Base-by-base conservation (phyloP, 2,329 filamentous ascomycete species). In the Colletotrichum tropicale region DNA sequence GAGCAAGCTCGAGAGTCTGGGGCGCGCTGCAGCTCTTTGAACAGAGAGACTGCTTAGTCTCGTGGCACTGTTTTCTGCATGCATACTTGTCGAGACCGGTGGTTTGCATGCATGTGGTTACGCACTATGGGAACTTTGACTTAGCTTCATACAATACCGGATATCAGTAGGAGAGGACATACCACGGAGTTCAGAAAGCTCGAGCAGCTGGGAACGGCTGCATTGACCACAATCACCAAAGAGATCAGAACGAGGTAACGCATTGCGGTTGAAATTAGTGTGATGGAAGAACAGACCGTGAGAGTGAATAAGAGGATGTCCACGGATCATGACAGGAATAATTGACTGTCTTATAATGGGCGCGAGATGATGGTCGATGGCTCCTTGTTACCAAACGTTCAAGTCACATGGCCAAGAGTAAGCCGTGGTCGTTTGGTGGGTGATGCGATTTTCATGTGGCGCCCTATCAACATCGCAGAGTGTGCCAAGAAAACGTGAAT, bases 281-380 rank as follows among this genome's bases (percentile, higher is more conserved):
- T 52, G n/a, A 21, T 52, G n/a, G 0, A 13, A 52, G 10, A 2
- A 8, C 0, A 21, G n/a, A 5, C 3, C 8, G 43, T 4, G 43
- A 48, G 5, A 0, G 43, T 21, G n/a, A 21, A 48, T 48, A 48
- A 13, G n/a, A 52, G 43, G 12, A 52, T 21, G 10, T 3, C n/a
- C 6, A 3, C 3, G 43, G n/a, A 52, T n/a, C 6, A 8, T 8
- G 10, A 4, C 1, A n/a, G 10, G n/a, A 6, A 21, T 21, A 12
- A 52, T 52, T 52, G 10, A 2, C n/a, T 8, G n/a, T 21, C 12
- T 52, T 52, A 21, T 21, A 52, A 52, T 8, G 10, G 8, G 10
- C 7, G 43, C 10, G 43, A 13, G n/a, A 13, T 13, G 4, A 21
- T 52, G 3, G 4, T 21, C 0, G n/a, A 52, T 52, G n/a, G 43